A percentile compares a stretch with the other conserved stretches of the same genome.
These are phyloP conservation scores for Scenedesmus sp. DNA, from an alignment of 163 green algal species.

Conservation along the genomic window DNA sequence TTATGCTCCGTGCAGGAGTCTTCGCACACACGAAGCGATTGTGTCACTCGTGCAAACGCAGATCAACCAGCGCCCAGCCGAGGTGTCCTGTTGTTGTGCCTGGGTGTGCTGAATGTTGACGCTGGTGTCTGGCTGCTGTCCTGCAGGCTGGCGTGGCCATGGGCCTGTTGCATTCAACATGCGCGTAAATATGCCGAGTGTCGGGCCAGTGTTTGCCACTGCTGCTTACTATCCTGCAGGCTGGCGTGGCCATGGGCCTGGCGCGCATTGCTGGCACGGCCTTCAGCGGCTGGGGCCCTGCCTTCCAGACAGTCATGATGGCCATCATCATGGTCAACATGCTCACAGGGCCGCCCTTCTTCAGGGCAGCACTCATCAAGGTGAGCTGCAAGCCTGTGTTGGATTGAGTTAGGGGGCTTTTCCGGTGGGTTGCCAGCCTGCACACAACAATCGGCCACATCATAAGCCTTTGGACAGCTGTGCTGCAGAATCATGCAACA, in stretches of 20 bases:
- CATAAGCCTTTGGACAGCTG: background rate
- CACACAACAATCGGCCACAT: background rate
- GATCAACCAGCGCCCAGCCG: too few species aligned
- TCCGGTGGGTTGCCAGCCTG: background rate
- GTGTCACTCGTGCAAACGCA: too few species aligned
- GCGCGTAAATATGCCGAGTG: too few species aligned
- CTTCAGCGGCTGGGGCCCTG: conserved; percentile 84
- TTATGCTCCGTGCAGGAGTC: too few species aligned
- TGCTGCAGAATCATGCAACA: too few species aligned
- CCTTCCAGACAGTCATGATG: conserved; percentile 86
- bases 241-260: conserved; percentile 90
- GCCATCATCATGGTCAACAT: conserved; percentile 89
- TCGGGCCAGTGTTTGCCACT: too few species aligned
- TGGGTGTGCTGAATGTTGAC: too few species aligned
- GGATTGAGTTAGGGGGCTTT: too few species aligned
- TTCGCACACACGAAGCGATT: too few species aligned
- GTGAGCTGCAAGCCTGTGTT: background rate
- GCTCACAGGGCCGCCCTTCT: conserved; percentile 80
- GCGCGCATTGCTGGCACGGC: conserved; percentile 74
- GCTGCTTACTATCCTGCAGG: conserved; percentile 61
- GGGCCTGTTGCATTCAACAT: conserved; percentile 63
- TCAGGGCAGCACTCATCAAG: conserved; percentile 69
- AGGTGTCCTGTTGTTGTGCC: too few species aligned
- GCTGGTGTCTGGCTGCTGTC: background rate
- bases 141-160: conserved; percentile 77